phyloP scores from a whole-genome alignment of 257 asterid species.

The Petunia secreta region DNA sequence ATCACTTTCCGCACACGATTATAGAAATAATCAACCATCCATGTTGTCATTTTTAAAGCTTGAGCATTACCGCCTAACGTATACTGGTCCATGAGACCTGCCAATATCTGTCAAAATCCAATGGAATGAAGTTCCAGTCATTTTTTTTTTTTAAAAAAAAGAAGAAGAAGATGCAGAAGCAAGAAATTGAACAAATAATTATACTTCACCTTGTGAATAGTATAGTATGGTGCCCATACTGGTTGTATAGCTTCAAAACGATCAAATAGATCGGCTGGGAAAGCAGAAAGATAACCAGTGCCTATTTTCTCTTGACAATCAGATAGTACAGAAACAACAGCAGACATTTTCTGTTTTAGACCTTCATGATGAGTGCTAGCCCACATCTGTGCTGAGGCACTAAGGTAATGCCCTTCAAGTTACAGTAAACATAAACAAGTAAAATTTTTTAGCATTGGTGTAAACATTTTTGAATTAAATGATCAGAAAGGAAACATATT shows the following conservation, averaged over 20 bases:
- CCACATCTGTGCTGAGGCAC: slow-evolving; percentile 92
- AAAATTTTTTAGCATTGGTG: background rate
- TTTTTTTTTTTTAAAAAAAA: too few relatives aligned
- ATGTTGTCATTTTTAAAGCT: slow-evolving; percentile 53
- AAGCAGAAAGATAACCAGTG: slow-evolving; percentile 83
- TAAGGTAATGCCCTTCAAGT: slow-evolving; percentile 74
- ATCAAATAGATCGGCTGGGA: slow-evolving; percentile 69
- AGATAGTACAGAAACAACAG: slow-evolving; percentile 55
- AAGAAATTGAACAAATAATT: background rate
- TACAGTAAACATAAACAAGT: background rate
- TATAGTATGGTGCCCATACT: slow-evolving; percentile 93
- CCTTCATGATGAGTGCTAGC: slow-evolving; percentile 74
- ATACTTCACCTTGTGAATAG: slow-evolving; percentile 77
- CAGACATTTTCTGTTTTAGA: slow-evolving; percentile 55
- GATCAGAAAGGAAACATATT: too few relatives aligned
- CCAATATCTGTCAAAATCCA: slow-evolving; percentile 56
- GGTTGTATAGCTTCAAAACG: slow-evolving; percentile 61
- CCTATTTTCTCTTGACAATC: slow-evolving; percentile 67
- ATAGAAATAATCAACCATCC: slow-evolving; percentile 88
- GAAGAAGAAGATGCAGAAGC: background rate
- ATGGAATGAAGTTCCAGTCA: background rate
- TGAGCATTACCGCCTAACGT: slow-evolving; percentile 57
- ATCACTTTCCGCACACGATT: slow-evolving; percentile 76
- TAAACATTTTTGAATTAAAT: too few relatives aligned
- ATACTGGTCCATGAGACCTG: slow-evolving; percentile 86